These are phyloP conservation scores for Trichoderma cornu-damae DNA, from an alignment of 2,329 filamentous ascomycete genomes.

Conservation along the genomic window DNA sequence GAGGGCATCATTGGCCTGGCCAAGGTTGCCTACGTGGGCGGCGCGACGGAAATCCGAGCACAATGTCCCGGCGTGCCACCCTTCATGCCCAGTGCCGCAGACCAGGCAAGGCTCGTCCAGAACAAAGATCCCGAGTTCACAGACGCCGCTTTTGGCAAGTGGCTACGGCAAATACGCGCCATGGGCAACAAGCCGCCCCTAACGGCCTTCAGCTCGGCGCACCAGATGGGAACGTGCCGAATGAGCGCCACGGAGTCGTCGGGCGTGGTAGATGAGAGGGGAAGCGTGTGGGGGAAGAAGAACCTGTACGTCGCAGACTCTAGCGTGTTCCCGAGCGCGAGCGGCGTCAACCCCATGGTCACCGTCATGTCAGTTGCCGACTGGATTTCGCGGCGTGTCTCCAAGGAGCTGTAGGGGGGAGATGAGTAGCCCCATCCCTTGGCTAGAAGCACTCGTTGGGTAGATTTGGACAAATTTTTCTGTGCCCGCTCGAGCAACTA, in stretches of 20 bases:
- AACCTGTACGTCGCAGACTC: constrained; percentile 67
- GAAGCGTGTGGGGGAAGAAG: constrained; percentile 60
- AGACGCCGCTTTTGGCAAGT: constrained; percentile 56
- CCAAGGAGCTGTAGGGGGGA: constrained; percentile 36
- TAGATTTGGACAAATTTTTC: not conserved
- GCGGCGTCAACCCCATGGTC: constrained; percentile 78
- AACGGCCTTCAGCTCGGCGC: constrained; percentile 60
- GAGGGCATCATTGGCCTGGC: constrained; percentile 67
- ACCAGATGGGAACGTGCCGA: constrained; percentile 74
- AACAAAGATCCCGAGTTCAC: constrained; percentile 44
- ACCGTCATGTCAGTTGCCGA: constrained; percentile 68
- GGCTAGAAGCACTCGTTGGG: not conserved
- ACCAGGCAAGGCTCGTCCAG: constrained; percentile 21
- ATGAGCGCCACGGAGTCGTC: constrained; percentile 55
- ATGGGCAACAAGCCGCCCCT: constrained; percentile 48
- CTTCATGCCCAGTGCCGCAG: constrained; percentile 45
- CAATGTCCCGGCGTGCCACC: constrained; percentile 56
- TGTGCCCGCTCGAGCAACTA: not conserved
- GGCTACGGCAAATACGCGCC: constrained; percentile 49
- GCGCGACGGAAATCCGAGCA: constrained; percentile 74
- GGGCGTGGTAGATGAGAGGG: constrained; percentile 55
- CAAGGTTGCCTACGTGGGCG: constrained; percentile 72
- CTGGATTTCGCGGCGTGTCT: constrained; percentile 56
- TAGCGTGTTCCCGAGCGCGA: constrained; percentile 70
- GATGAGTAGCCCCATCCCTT: not conserved